Evolutionary conservation across 345 rosid genomes (phyloP).

Genomic region (Turritis glabra): DNA sequence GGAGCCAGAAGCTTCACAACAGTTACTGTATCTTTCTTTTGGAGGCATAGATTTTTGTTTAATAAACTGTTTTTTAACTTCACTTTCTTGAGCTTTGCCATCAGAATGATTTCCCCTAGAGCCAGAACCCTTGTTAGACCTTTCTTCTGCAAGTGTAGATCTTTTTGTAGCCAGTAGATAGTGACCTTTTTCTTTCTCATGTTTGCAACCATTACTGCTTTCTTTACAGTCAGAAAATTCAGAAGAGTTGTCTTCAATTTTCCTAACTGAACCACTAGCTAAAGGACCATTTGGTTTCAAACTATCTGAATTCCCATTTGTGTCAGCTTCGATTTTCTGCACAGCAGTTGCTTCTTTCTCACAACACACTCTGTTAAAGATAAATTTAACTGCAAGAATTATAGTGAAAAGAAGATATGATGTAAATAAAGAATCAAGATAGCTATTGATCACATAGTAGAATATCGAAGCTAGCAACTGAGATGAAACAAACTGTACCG

Average conservation of each 20-base stretch:
- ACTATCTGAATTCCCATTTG: constrained; percentile 20
- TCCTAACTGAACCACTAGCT: constrained; percentile 32
- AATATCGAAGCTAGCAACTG: constrained; percentile 2
- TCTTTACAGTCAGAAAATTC: constrained; percentile 29
- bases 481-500: constrained; percentile 46
- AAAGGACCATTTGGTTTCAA: constrained; percentile 26
- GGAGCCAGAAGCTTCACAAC: constrained; percentile 33
- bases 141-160: constrained; percentile 32
- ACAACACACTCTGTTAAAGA: constrained; percentile 53
- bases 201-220: constrained; percentile 9
- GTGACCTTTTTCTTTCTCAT: constrained; percentile 30
- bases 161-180: constrained; percentile 22
- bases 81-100: constrained; percentile 35
- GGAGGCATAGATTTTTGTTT: constrained; percentile 34
- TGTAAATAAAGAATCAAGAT: constrained; percentile 13
- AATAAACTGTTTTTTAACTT: constrained; percentile 6
- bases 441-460: constrained; percentile 21
- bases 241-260: neutral
- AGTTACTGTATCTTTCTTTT: constrained; percentile 8
- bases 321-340: constrained; percentile 30
- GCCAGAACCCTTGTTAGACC: constrained; percentile 21
- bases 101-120: constrained; percentile 18
- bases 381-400: constrained; percentile 62
- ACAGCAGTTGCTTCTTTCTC: constrained; percentile 33
- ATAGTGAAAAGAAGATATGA: constrained; percentile 33